Base-by-base conservation (phyloP, 2,329 filamentous ascomycete species). In the Hypoxylon sp. region DNA sequence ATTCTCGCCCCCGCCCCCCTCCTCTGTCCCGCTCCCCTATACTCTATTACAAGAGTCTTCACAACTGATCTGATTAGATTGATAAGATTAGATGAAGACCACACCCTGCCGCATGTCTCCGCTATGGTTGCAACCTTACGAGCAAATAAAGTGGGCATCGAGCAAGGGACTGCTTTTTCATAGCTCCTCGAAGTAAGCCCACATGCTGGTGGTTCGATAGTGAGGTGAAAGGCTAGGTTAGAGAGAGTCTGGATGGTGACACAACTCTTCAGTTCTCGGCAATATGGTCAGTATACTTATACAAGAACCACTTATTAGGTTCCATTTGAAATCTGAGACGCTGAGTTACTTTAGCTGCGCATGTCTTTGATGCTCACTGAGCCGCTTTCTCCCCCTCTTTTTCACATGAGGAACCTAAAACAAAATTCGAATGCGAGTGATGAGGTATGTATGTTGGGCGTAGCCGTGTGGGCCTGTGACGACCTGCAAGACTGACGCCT, bases 131-230 rank as follows among this genome's bases (percentile, higher is more conserved):
- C 29, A 42, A 48, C 41, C 26, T 17, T 48, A 52, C n/a, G 15
- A 43, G 35, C 37, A 48, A 20, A 43, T 46, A 53, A 21, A 38
- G 41, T 20, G 50, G 53, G 26, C 54, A 20, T 18, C 17, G 18
- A 26, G 40, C 31, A 49, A 40, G 48, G 47, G 27, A 48, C 4
- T 20, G 26, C 35, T 21, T 33, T 51, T 66, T n/a, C n/a, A n/a
- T n/a, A 66, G 63, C 56, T 58, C 63, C 63, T 64, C 64, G 61
- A 66, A 61, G 62, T 64, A 66, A 66, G 55, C 48, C 23, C 46
- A 40, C 17, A 33, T 15, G 42, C 38, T 40, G 49, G 40, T 23
- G 27, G n/a, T 11, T 18, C 40, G 49, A 33, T 23, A 27, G n/a
- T 11, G 9, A 18, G 35, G 35, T 38, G 18, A 50, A 50, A 7